Evolutionary conservation across 78 protist species (phyloP), one percentile per base, ranked within the genome.

Genomic region (Thecamonas trahens): DNA sequence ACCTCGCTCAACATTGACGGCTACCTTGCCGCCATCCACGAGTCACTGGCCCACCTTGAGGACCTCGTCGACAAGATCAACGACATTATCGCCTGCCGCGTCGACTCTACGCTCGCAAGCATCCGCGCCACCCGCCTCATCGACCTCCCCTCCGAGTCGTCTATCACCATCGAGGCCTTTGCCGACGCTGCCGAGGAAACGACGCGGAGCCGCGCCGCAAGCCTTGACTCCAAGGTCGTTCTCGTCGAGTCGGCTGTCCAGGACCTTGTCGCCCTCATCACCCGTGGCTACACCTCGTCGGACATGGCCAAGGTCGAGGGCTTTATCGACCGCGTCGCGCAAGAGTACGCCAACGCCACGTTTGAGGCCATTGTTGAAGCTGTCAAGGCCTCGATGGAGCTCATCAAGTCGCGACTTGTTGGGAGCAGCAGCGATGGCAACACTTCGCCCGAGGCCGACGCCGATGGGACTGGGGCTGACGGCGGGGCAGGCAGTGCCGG

Each of bases 1-100:
- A 77, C 76, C 18, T 80, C 88, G 37, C 77, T 84, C 64, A 84
- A 79, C 70, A 77, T 84, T 17, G 93, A 88, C 49, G 31, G 44
- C 28, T 88, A 77, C 75, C 22, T 88, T 40, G 38, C 40, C 67
- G 20, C 65, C 15, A 65, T 83, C 55, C 72, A 66, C 70, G 3
- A 15, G 5, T 60, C 61, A 4, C 52, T 83, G 29, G 29, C 1
- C 37, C 31, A 54, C n/a, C 57, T 88, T 32, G 76, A 79, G 13
- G 74, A 55, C 9, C 57, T 81, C 15, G 58, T 68, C 28, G 24
- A 39, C n/a, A 55, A 64, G 69, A 45, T 74, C 14, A 54, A 69
- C 37, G 87, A 83, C 76, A 47, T 80, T 22, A 1, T 83, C 45
- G 65, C 68, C 15, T 38, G 40, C 72, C 77, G 93, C 13, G 60